A percentile compares a stretch with the other conserved stretches of the same genome.
Evolutionary conservation across 164 flowering plant genomes (phyloP).

Genomic region (Vitis rupestris): DNA sequence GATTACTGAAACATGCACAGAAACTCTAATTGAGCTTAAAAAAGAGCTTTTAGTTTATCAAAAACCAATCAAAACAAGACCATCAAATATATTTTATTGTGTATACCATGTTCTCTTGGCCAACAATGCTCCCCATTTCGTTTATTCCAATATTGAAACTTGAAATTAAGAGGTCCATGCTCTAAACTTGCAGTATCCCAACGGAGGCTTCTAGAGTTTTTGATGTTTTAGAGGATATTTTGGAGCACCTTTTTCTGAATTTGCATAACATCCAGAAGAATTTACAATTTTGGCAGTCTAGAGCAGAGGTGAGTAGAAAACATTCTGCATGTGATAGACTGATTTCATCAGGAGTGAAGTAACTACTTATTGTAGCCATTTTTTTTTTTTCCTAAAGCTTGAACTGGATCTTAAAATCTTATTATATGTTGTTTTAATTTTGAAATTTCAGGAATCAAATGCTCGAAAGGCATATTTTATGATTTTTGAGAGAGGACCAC

Average conservation of each 20-base stretch:
- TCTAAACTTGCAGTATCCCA: conserved; percentile 30
- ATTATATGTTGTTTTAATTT: neutral
- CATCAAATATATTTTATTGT: too few species aligned
- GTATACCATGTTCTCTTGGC: too few species aligned
- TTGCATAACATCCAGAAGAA: conserved; percentile 76
- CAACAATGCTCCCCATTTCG: neutral
- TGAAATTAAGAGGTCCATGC: neutral
- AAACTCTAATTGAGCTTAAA: too few species aligned
- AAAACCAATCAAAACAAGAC: too few species aligned
- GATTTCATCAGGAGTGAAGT: too few species aligned
- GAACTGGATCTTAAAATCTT: neutral
- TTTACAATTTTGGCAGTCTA: conserved; percentile 78
- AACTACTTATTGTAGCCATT: too few species aligned
- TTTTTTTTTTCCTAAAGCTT: neutral
- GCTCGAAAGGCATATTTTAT: conserved; percentile 69
- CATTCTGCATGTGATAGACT: too few species aligned
- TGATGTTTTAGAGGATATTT: conserved; percentile 64
- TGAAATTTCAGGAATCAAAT: conserved; percentile 53
- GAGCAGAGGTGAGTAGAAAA: conserved; percentile 65
- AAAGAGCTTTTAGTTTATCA: too few species aligned
- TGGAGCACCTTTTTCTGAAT: conserved; percentile 51
- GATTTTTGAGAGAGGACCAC: conserved; percentile 87
- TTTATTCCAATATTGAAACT: neutral
- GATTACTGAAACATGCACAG: too few species aligned
- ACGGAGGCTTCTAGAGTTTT: conserved; percentile 41